Percentiles rank a stretch among this genome's conserved stretches.
Conservation (phyloP, 345 rosid species). For the thale cress (Arabidopsis thaliana) region TAIR10.1 NC_003070.9:8638501-8639000, state of each 20-base stretch:
- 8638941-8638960: constrained; percentile 34
- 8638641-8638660: constrained; percentile 60
- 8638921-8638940: constrained; percentile 6
- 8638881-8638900: constrained; percentile 22
- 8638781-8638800: constrained; percentile 75
- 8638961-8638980: constrained; percentile 27
- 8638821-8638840: constrained; percentile 61
- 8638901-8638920: constrained; percentile 36
- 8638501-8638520: constrained; percentile 85
- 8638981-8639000: constrained; percentile 8
- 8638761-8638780: constrained; percentile 85
- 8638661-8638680: constrained; percentile 65
- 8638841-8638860: constrained; percentile 56
- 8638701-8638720: constrained; percentile 50
- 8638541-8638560: constrained; percentile 65
- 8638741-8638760: constrained; percentile 68
- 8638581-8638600: constrained; percentile 55
- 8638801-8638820: constrained; percentile 49
- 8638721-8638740: constrained; percentile 87
- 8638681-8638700: constrained; percentile 53
- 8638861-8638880: constrained; percentile 18
- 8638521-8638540: constrained; percentile 69
- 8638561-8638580: constrained; percentile 63
- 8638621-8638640: constrained; percentile 33
- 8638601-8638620: constrained; percentile 68